phyloP scores from a whole-genome alignment of 2,329 filamentous ascomycete genomes.

The Ascochyta pisi region DNA sequence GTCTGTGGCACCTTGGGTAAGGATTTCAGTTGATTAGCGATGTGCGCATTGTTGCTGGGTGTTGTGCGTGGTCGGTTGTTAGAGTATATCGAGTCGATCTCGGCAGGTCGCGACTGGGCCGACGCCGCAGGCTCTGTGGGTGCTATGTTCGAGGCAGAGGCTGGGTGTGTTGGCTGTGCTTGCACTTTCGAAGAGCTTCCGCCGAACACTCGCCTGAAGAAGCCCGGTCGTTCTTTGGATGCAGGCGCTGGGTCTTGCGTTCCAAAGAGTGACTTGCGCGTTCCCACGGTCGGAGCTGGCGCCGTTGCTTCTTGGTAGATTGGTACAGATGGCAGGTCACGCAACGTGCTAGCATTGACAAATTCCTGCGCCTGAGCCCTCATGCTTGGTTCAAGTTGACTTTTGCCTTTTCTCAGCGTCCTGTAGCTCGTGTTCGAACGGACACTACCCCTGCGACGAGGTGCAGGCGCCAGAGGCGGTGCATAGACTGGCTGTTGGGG shows the following conservation, averaged over 20 bases:
- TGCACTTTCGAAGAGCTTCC: constrained; percentile 64
- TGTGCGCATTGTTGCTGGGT: constrained; percentile 52
- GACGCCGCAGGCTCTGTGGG: constrained; percentile 28
- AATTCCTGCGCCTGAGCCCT: constrained; percentile 57
- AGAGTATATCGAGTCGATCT: constrained; percentile 41
- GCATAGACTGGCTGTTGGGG: constrained; percentile 48
- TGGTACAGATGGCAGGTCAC: constrained; percentile 53
- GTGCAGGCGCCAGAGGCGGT: constrained; percentile 50
- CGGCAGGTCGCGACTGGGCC: constrained; percentile 29
- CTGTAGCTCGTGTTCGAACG: constrained; percentile 61
- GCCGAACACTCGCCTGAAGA: constrained; percentile 92
- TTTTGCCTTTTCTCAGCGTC: constrained; percentile 53
- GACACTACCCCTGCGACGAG: constrained; percentile 65
- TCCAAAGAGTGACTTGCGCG: constrained; percentile 55
- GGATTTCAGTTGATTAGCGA: constrained; percentile 58
- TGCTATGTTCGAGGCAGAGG: constrained; percentile 13
- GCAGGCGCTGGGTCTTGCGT: constrained; percentile 48
- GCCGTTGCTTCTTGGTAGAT: constrained; percentile 58
- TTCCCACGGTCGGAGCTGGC: constrained; percentile 61
- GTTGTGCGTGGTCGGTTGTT: constrained; percentile 47
- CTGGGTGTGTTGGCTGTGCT: constrained; percentile 40
- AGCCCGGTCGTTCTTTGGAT: constrained; percentile 74
- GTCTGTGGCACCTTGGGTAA: constrained; percentile 37
- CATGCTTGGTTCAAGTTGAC: constrained; percentile 51
- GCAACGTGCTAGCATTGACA: constrained; percentile 55